phyloP scores from a whole-genome alignment of 2,329 filamentous ascomycete species.

The Gyromitra esculenta region DNA sequence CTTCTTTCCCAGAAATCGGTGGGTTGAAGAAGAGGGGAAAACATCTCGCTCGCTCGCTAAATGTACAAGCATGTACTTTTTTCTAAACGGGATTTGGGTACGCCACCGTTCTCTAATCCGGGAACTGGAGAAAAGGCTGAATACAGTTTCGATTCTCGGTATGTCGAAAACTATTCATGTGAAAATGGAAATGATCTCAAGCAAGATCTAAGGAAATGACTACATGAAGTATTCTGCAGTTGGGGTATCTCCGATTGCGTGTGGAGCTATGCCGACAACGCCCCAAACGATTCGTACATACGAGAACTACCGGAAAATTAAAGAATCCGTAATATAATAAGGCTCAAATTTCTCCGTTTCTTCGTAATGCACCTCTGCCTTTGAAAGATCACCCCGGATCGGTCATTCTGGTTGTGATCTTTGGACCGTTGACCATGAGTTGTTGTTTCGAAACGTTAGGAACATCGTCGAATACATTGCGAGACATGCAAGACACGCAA shows the following conservation, averaged over 20 bases:
- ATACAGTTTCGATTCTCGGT: slow-evolving; percentile 11
- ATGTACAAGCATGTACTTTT: slow-evolving; percentile 10
- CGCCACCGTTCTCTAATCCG: slow-evolving; percentile 13
- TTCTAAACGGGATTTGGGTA: slow-evolving; percentile 31
- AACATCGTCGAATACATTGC: slow-evolving; percentile 17
- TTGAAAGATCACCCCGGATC: slow-evolving; percentile 24
- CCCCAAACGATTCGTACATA: slow-evolving; percentile 1
- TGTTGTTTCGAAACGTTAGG: slow-evolving; percentile 24
- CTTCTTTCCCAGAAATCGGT: slow-evolving; percentile 23
- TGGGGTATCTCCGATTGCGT: neutral
- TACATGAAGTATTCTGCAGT: neutral
- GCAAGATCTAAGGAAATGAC: neutral
- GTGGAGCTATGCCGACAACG: neutral
- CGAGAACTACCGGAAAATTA: slow-evolving; percentile 13
- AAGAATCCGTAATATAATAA: neutral
- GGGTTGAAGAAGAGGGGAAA: slow-evolving; percentile 32
- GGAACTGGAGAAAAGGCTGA: slow-evolving; percentile 35
- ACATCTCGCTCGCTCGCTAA: slow-evolving; percentile 10
- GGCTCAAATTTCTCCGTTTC: neutral
- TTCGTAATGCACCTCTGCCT: slow-evolving; percentile 12
- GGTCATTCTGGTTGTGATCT: slow-evolving; percentile 29
- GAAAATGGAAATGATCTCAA: slow-evolving; percentile 24
- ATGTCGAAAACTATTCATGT: slow-evolving; percentile 16
- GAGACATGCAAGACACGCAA: slow-evolving; percentile 26
- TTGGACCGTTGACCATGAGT: slow-evolving; percentile 6